phyloP scores from a whole-genome alignment of 2,329 filamentous ascomycete species.

The Berkeleyomyces basicola region DNA sequence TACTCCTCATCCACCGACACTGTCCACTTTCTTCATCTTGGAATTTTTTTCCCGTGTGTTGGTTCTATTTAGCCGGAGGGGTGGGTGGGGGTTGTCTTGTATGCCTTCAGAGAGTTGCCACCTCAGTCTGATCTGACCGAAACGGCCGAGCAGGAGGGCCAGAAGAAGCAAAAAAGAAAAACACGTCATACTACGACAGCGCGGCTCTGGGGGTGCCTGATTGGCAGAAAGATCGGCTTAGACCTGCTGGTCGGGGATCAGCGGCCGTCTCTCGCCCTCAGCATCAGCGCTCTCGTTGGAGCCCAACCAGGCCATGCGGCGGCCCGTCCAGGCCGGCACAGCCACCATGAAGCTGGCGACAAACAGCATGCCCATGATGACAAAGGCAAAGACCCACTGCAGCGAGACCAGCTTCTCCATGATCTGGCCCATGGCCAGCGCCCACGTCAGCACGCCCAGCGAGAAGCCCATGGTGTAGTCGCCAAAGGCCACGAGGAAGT shows the following conservation, averaged over 20 bases:
- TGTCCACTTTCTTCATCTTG: no score
- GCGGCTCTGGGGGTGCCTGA: neutral
- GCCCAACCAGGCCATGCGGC: slow-evolving; percentile 28
- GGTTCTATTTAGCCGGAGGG: no score
- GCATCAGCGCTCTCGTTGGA: slow-evolving; percentile 17
- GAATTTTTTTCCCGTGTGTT: no score
- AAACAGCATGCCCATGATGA: slow-evolving; percentile 62
- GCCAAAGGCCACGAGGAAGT: slow-evolving; percentile 60
- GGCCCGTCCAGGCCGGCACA: slow-evolving; percentile 45
- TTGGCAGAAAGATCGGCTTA: neutral
- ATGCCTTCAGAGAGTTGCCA: neutral
- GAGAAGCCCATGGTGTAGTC: slow-evolving; percentile 66
- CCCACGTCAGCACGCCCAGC: slow-evolving; percentile 54
- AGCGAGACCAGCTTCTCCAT: slow-evolving; percentile 55
- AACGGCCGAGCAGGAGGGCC: neutral
- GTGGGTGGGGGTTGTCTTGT: neutral
- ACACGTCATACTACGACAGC: no score
- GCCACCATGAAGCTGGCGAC: slow-evolving; percentile 48
- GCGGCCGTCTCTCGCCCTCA: slow-evolving; percentile 44
- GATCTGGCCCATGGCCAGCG: slow-evolving; percentile 66
- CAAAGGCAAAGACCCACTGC: slow-evolving; percentile 87
- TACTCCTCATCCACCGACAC: no score
- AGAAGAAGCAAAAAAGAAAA: neutral
- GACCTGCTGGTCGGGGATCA: slow-evolving; percentile 32
- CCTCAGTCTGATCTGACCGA: neutral